Evolutionary conservation across 441 rosid species (phyloP), one percentile per base, ranked within the genome.

Genomic region (Isatis lusitanica): DNA sequence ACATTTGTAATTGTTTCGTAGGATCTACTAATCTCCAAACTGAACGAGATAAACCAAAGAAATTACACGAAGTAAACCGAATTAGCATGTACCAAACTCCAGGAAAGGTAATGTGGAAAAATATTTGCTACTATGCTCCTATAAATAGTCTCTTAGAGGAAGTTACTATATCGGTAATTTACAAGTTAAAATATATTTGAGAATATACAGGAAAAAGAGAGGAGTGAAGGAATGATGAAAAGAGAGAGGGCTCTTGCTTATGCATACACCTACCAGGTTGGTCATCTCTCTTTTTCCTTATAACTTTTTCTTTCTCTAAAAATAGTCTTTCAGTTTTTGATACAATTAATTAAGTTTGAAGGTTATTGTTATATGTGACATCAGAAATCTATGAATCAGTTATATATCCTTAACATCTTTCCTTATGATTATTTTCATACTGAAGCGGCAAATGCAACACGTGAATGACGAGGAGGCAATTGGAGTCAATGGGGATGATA

Each of bases 171-270:
- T 46, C 28, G 8, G 5, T 1, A 21, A 50, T 28, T 6, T 36
- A 24, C 18, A 21, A 11, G 17, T 59, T 57, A 28, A 28, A 21
- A 21, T 33, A 28, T 70, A 24, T 2, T 1, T 21, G 46, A 81
- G 40, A 15, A 71, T 52, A 57, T 71, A 10, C 80, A 76, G 73
- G 91, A 85, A 47, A 86, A 53, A 73, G 79, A 80, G 81, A 88
- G 66, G 63, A 86, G 78, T 9, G 94, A 88, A 59, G 83, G 88
- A 69, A 85, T 82, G 15, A 57, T 90, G 79, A 87, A 83, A 80
- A 83, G 89, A 74, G 98, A 94, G 74, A 79, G 95, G 68, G 97
- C 97, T 51, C 97, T 92, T 18, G 98, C 98, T 66, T 94, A 94
- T 78, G 98, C 97, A 75, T 90, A 90, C 70, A 81, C 90, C 61